Conservation (phyloP, 169 alveolate genomes). For the Fabrea salina region DNA sequence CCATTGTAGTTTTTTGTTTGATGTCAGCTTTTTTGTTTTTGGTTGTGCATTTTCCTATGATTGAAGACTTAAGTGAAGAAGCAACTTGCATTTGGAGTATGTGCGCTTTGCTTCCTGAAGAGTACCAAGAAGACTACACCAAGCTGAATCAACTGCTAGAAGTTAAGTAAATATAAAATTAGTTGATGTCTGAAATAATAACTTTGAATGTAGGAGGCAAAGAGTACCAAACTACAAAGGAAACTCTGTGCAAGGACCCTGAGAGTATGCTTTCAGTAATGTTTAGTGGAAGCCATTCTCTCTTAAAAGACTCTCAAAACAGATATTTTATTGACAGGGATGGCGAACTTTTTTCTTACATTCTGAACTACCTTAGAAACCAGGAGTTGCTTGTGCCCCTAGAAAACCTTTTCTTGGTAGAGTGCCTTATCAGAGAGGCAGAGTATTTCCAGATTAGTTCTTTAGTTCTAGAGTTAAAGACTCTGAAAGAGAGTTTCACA, state of each 20-base stretch:
- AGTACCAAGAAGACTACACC: too few species aligned
- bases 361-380: constrained; percentile 54
- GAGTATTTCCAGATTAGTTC: constrained; percentile 42
- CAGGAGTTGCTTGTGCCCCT: constrained; percentile 46
- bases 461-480: constrained; percentile 35
- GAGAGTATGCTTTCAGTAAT: constrained; percentile 57
- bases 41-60: too few species aligned
- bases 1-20: too few species aligned
- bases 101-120: too few species aligned
- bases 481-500: constrained; percentile 2
- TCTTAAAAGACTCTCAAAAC: constrained; percentile 46
- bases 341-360: constrained; percentile 58
- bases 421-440: constrained; percentile 51
- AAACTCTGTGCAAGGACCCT: constrained; percentile 46
- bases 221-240: constrained; percentile 41
- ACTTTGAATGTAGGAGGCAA: constrained; percentile 54
- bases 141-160: too few species aligned
- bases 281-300: constrained; percentile 64
- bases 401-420: constrained; percentile 34
- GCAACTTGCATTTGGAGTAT: too few species aligned
- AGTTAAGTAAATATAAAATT: too few species aligned
- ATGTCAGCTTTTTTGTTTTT: too few species aligned
- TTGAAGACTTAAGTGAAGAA: too few species aligned
- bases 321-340: constrained; percentile 63
- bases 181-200: constrained; percentile 41